A percentile compares a stretch with the other conserved stretches of the same genome.
Conservation (phyloP, 2,329 filamentous ascomycete genomes). For the Didymella sp. region DNA sequence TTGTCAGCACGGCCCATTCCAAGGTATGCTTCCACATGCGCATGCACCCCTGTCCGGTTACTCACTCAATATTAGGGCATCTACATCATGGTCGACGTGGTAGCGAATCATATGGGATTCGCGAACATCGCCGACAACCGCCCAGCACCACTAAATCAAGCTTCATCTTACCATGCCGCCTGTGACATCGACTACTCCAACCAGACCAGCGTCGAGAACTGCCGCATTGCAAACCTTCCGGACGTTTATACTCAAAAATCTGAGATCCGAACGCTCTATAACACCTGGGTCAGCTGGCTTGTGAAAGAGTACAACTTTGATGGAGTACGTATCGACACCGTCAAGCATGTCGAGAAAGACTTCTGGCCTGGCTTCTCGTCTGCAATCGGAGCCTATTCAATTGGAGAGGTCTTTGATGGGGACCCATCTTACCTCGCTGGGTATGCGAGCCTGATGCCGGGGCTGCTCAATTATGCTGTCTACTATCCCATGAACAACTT, state of each 20-base stretch:
- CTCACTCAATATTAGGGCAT: constrained; percentile 35
- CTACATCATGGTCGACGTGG: constrained; percentile 61
- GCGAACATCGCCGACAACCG: constrained; percentile 37
- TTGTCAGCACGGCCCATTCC: constrained; percentile 56
- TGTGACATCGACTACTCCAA: constrained; percentile 44
- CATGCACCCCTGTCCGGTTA: neutral
- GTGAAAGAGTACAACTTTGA: constrained; percentile 51
- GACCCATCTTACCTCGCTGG: constrained; percentile 59
- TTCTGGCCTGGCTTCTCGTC: constrained; percentile 64
- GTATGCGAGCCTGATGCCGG: constrained; percentile 63
- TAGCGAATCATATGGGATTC: constrained; percentile 56
- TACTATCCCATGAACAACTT: constrained; percentile 53
- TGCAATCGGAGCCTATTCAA: constrained; percentile 64
- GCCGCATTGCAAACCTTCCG: constrained; percentile 41
- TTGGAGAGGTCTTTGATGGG: constrained; percentile 67
- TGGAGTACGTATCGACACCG: constrained; percentile 67
- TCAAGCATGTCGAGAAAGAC: constrained; percentile 66
- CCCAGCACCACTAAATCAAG: constrained; percentile 38
- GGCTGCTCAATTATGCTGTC: constrained; percentile 66
- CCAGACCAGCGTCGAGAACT: constrained; percentile 42
- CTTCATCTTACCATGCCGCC: constrained; percentile 35
- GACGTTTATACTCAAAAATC: constrained; percentile 39
- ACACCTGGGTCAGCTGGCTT: constrained; percentile 44
- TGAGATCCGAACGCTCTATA: constrained; percentile 32
- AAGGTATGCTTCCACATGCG: constrained; percentile 47